phyloP scores from a whole-genome alignment of 2,329 filamentous ascomycete genomes.

The Gaeumannomyces tritici region DNA sequence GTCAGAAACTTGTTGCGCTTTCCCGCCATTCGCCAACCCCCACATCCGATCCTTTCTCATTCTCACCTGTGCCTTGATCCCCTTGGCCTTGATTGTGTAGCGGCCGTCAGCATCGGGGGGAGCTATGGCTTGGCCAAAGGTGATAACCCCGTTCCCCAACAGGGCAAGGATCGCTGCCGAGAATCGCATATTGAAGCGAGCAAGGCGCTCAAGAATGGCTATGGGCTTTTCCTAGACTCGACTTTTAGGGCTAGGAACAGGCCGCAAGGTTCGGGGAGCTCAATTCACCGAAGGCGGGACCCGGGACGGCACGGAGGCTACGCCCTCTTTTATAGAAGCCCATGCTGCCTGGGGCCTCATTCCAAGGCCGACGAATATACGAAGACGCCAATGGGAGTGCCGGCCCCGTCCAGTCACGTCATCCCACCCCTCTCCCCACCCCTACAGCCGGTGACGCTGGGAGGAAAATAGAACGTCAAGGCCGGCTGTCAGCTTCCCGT shows the following conservation, averaged over 20 bases:
- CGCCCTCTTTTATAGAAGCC: no score
- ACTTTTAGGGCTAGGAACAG: neutral
- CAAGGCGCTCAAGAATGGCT: neutral
- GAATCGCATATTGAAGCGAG: constrained; percentile 11
- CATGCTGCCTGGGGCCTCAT: no score
- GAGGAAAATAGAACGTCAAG: neutral
- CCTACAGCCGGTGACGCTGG: neutral
- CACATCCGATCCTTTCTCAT: no score
- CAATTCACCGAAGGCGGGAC: neutral
- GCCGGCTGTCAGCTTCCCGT: neutral
- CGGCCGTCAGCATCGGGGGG: constrained; percentile 20
- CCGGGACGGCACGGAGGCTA: no score
- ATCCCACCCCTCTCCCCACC: neutral
- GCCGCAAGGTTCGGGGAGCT: neutral
- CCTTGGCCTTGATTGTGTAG: constrained; percentile 23
- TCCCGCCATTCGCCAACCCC: no score
- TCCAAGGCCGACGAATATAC: neutral
- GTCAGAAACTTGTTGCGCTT: neutral
- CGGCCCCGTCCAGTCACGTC: neutral
- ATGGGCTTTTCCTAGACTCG: neutral
- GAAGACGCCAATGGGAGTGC: neutral
- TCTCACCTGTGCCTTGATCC: constrained; percentile 29
- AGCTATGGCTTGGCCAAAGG: constrained; percentile 1
- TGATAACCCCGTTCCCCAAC: constrained; percentile 9
- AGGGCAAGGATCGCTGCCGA: constrained; percentile 10